Evolutionary conservation across 257 asterid species (phyloP).

Genomic region (Petunia axillaris): DNA sequence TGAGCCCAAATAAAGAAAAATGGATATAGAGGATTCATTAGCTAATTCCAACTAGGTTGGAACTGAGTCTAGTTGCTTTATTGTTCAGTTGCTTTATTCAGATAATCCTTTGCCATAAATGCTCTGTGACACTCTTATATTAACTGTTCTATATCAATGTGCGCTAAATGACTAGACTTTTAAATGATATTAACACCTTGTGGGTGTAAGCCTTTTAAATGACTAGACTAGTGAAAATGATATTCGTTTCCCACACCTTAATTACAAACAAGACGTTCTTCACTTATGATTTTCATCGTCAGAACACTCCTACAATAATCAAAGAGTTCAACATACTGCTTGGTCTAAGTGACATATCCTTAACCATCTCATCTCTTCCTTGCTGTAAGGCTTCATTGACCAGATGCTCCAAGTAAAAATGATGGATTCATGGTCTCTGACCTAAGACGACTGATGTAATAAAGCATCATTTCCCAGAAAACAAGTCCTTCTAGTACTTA

Average conservation of each 20-base stretch:
- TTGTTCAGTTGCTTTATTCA: neutral
- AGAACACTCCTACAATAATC: neutral
- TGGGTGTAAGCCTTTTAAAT: neutral
- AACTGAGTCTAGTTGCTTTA: too few relatives aligned
- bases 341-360: neutral
- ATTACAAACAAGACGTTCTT: neutral
- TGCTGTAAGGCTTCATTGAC: neutral
- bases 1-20: too few relatives aligned
- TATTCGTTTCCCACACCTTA: neutral
- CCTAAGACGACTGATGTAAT: neutral
- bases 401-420: neutral
- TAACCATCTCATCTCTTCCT: neutral
- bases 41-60: too few relatives aligned
- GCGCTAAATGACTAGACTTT: too few relatives aligned
- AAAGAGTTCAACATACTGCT: neutral
- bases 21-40: too few relatives aligned
- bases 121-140: neutral
- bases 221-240: neutral
- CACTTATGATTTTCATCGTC: neutral
- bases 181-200: too few relatives aligned
- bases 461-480: neutral
- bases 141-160: neutral
- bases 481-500: neutral
- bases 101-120: neutral
- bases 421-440: neutral